Conservation (phyloP, 192 early-diverging fungal genomes). For the Coemansia erecta region DNA sequence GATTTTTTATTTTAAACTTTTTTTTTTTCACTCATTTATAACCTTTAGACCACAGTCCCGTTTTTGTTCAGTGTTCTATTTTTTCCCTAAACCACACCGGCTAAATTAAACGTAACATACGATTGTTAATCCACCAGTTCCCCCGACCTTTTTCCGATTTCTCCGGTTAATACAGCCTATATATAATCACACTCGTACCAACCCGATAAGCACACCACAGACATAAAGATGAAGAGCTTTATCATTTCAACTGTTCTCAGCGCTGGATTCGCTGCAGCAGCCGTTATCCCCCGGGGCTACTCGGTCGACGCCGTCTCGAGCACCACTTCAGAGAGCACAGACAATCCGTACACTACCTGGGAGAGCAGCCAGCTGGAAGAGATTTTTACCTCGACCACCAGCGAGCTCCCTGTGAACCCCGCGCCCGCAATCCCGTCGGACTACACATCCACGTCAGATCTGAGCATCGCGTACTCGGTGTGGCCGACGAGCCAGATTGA, state of each 20-base stretch:
- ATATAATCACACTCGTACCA: too few relatives aligned
- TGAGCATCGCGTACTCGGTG: too few relatives aligned
- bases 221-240: neutral
- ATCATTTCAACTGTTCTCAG: neutral
- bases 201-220: too few relatives aligned
- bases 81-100: neutral
- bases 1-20: neutral
- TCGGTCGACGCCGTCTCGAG: neutral
- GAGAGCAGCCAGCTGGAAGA: neutral
- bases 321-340: too few relatives aligned
- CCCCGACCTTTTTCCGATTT: too few relatives aligned
- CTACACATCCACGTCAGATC: too few relatives aligned
- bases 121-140: too few relatives aligned
- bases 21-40: too few relatives aligned
- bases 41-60: too few relatives aligned
- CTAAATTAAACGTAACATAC: neutral
- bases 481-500: too few relatives aligned
- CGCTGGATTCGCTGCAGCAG: slow-evolving; percentile 1
- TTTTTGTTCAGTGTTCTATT: too few relatives aligned
- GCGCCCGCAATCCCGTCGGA: neutral
- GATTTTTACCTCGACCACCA: neutral
- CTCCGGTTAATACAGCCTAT: too few relatives aligned
- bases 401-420: neutral
- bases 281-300: neutral
- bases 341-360: neutral